Base-by-base conservation (phyloP, 2,329 filamentous ascomycete species). In the Raffaelea albimanens region DNA sequence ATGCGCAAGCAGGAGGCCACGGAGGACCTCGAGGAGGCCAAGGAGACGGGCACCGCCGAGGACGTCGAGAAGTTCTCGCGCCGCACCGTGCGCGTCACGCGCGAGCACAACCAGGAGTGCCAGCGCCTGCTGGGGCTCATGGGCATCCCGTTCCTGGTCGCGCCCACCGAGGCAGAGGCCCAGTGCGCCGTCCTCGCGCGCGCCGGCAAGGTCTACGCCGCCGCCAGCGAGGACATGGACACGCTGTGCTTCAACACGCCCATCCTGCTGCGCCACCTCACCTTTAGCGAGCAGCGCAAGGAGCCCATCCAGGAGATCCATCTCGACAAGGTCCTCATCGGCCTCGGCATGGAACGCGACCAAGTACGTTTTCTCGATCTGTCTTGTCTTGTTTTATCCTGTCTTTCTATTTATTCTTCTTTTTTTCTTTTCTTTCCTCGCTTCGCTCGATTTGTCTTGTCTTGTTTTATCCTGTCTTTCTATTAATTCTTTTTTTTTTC, bases 1-100 rank as follows among this genome's bases (percentile, higher is more conserved):
- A 87, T 94, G 66, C 85, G 93, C 59, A 98, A 97, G 69, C 82
- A 87, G 45, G 90, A 96, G 64, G 93, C 93, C 9, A 85, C 80
- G 44, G 91, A 95, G 58, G 83, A 83, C 8, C 81, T 94, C 20
- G 91, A 96, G 63, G 93, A 97, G 62, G 93, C 93, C 45, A 96
- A 95, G 65, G 93, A 98, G 71, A 95, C 87, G 0, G 93, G 93
- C 52, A 98, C 93, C 3, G 89, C 91, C 20, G 77, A 98, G 64
- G 93, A 98, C n/a, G 80, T 98, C 4, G 93, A 98, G 69, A 97
- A 96, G 67, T 98, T 97, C 69, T 94, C 89, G 46, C 75, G 93
- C 49, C 75, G 93, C 46, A 97, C 91, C 1, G 93, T 98, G 43
- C 78, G 88, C 49, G 93, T 97, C 46, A 97, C 93, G n/a, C 78